Conservation (phyloP, 73 alveolate species). For the Paramecium tetraurelia region DNA sequence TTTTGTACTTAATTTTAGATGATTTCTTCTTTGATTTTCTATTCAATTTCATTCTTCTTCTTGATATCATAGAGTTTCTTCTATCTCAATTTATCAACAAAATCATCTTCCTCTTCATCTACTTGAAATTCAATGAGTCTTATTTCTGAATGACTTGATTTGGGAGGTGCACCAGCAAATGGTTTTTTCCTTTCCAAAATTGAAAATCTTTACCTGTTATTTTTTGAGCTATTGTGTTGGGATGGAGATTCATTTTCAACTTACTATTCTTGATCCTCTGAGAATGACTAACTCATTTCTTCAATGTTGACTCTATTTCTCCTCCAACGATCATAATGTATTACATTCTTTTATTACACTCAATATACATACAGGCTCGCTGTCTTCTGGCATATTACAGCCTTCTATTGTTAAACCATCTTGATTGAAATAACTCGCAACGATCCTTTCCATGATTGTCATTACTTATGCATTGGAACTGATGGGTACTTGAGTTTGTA, state of each 20-base stretch:
- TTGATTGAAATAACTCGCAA: neutral
- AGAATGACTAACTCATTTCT: neutral
- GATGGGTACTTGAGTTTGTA: neutral
- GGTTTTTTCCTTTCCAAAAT: conserved; percentile 1
- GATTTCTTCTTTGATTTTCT: neutral
- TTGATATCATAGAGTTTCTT: conserved; percentile 15
- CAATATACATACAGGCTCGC: neutral
- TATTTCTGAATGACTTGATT: neutral
- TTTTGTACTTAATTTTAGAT: neutral
- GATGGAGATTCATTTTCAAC: neutral
- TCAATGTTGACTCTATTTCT: conserved; percentile 26
- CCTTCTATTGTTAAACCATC: neutral
- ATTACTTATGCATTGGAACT: neutral
- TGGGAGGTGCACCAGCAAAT: neutral
- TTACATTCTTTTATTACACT: neutral
- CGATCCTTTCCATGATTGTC: neutral
- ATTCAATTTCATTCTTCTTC: conserved; percentile 27
- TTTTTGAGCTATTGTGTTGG: neutral
- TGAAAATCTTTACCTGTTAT: neutral
- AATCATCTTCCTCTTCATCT: conserved; percentile 24
- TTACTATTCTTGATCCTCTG: neutral
- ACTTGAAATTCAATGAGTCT: neutral
- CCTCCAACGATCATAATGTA: conserved; percentile 40
- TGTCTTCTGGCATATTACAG: neutral
- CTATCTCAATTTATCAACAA: neutral